These are phyloP conservation scores for Podospora sp. DNA, from an alignment of 495 filamentous ascomycete species.

Conservation along the genomic window DNA sequence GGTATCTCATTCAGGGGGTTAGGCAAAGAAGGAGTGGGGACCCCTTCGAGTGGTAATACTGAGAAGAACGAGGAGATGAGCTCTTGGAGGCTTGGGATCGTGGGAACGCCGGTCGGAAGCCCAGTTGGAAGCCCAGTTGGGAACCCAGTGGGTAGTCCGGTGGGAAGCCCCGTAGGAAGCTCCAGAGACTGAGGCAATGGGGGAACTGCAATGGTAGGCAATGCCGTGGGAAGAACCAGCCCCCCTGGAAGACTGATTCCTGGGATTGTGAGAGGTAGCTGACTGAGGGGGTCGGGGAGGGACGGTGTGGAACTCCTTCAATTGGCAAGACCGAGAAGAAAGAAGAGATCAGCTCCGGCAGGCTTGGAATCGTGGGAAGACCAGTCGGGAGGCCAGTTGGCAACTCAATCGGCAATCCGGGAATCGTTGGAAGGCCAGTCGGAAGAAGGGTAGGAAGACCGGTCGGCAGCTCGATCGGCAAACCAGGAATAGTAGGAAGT, in stretches of 20 bases:
- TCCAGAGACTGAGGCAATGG: background rate
- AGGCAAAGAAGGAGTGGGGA: too few species aligned
- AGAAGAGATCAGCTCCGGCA: background rate
- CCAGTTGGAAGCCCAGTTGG: background rate
- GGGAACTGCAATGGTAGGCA: background rate
- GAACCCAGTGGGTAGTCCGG: background rate
- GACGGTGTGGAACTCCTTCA: background rate
- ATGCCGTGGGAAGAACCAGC: background rate
- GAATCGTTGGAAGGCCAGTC: background rate
- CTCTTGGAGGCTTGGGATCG: too few species aligned
- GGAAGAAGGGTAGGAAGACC: background rate
- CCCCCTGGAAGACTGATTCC: background rate
- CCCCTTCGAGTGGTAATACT: too few species aligned
- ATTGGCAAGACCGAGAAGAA: conserved; percentile 2
- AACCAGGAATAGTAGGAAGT: background rate
- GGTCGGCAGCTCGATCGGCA: background rate
- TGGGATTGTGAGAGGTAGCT: background rate
- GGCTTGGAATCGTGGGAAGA: background rate
- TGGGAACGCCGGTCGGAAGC: background rate
- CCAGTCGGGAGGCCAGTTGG: background rate
- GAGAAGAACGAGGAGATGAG: too few species aligned
- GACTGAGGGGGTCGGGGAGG: background rate
- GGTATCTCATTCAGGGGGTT: too few species aligned
- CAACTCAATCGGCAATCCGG: background rate
- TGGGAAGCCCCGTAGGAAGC: background rate